A percentile compares a stretch with the other conserved stretches of the same genome.
Evolutionary conservation across 345 rosid genomes (phyloP).

Genomic region (Syzygium oleosum): DNA sequence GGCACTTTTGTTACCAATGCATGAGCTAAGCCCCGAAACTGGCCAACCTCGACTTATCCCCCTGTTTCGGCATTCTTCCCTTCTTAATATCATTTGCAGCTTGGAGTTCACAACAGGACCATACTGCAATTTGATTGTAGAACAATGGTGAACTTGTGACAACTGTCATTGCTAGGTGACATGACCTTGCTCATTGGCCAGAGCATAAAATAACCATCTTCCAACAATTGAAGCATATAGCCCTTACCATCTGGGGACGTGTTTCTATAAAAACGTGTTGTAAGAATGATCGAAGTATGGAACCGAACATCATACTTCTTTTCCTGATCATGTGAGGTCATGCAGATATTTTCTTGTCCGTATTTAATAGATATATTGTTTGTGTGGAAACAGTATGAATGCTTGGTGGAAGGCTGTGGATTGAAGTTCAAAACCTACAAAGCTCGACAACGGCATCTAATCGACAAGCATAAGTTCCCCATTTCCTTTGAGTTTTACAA

Average conservation of each 20-base stretch:
- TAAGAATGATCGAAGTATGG: neutral
- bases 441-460: constrained; percentile 70
- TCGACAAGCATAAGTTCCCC: constrained; percentile 90
- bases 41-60: neutral
- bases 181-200: neutral
- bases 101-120: neutral
- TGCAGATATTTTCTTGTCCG: neutral
- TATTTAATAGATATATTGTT: neutral
- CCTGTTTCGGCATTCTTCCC: neutral
- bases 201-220: neutral
- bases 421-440: constrained; percentile 71
- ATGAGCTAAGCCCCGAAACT: neutral
- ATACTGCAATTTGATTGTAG: neutral
- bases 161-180: neutral
- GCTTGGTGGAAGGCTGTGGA: constrained; percentile 90
- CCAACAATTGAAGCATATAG: neutral
- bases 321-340: neutral
- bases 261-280: neutral
- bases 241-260: neutral
- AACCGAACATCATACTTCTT: neutral
- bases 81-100: neutral
- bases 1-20: neutral
- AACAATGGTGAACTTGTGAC: neutral
- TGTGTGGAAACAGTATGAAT: constrained; percentile 54
- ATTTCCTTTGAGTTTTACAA: constrained; percentile 77